These are phyloP conservation scores for Crithidia acanthocephali DNA, from an alignment of 208 protist species.

Conservation along the genomic window DNA sequence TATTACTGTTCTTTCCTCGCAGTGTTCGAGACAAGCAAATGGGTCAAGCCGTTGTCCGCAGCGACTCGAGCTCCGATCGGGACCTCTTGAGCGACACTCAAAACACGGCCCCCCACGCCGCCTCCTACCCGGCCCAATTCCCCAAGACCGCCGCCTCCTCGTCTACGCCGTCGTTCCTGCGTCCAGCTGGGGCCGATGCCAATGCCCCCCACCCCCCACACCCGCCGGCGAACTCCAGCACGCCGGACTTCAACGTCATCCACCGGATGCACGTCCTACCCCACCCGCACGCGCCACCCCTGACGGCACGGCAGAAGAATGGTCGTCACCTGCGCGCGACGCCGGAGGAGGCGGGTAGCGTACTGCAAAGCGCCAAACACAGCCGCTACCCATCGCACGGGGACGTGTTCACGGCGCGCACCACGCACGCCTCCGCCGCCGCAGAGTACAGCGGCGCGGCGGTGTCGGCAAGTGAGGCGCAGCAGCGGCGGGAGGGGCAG, in stretches of 20 bases:
- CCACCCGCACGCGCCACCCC: not conserved
- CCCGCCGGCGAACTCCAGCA: not conserved
- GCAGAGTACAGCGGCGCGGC: not conserved
- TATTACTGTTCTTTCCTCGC: not conserved
- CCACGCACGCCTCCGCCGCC: not conserved
- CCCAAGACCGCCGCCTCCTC: not conserved
- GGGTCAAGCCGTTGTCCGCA: conserved; percentile 13
- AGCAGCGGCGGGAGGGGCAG: not conserved
- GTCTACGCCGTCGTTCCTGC: not conserved
- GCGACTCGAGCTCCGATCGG: not conserved
- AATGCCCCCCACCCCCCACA: not conserved
- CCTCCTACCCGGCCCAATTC: not conserved
- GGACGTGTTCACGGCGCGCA: not conserved
- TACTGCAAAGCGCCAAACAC: not conserved
- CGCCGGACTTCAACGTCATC: not conserved
- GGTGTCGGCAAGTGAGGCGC: not conserved
- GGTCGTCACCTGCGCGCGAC: not conserved
- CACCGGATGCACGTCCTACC: not conserved
- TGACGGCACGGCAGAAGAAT: not conserved
- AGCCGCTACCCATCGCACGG: not conserved
- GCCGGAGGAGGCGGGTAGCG: not conserved
- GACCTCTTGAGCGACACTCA: not conserved
- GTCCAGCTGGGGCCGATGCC: not conserved
- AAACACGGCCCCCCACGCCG: not conserved
- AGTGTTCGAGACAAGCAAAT: not conserved